A percentile compares a stretch with the other conserved stretches of the same genome.
Evolutionary conservation across 2,329 filamentous ascomycete genomes (phyloP).

Genomic region (Epichloe brachyelytri): DNA sequence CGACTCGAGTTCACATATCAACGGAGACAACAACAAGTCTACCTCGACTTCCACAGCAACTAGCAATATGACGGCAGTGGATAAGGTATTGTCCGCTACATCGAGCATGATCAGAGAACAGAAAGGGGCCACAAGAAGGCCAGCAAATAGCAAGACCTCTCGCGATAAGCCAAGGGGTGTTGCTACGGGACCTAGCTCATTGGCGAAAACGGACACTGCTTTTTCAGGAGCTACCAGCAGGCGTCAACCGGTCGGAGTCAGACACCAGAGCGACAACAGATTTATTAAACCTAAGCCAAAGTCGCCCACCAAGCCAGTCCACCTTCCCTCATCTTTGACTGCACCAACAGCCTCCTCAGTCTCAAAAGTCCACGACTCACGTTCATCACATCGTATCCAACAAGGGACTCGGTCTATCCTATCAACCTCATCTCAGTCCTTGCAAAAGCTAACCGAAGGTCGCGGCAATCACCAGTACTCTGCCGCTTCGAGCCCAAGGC

Average conservation of each 20-base stretch:
- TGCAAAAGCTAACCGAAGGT: slow-evolving; percentile 18
- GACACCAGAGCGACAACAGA: slow-evolving; percentile 24
- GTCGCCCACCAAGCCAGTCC: slow-evolving; percentile 56
- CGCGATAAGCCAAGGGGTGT: slow-evolving; percentile 5
- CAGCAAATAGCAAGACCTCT: not conserved
- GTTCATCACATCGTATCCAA: slow-evolving; percentile 13
- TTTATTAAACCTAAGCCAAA: slow-evolving; percentile 48
- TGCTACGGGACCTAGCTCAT: not conserved
- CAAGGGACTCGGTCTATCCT: slow-evolving; percentile 23
- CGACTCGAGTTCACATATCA: not conserved
- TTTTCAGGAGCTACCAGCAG: slow-evolving; percentile 27
- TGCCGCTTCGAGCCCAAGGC: slow-evolving; percentile 30
- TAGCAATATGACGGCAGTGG: not conserved
- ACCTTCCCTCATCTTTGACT: slow-evolving; percentile 52
- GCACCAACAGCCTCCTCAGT: slow-evolving; percentile 59
- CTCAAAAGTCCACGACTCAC: slow-evolving; percentile 35
- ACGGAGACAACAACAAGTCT: not conserved
- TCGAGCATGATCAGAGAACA: not conserved
- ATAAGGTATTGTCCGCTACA: not conserved
- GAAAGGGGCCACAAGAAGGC: not conserved
- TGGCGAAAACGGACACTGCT: slow-evolving; percentile 16
- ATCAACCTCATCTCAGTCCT: slow-evolving; percentile 23
- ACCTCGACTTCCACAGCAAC: not conserved
- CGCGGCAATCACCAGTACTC: slow-evolving; percentile 32
- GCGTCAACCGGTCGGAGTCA: slow-evolving; percentile 27